Evolutionary conservation across 1,284 basidiomycete genomes (phyloP).

Genomic region (Neonothopanus nambi): DNA sequence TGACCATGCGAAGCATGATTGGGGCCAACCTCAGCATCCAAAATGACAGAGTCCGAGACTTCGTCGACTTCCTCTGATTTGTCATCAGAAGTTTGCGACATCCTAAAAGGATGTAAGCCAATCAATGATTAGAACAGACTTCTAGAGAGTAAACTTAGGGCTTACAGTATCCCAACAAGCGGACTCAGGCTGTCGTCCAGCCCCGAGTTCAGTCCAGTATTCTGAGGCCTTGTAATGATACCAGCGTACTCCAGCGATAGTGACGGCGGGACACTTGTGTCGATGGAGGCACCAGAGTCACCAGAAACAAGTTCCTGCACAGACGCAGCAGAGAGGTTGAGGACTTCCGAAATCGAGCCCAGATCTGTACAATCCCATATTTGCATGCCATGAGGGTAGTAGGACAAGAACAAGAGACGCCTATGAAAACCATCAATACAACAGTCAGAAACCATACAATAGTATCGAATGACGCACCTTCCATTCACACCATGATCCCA

Average conservation of each 20-base stretch:
- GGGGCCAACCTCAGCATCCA: not conserved
- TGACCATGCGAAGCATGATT: constrained; percentile 13
- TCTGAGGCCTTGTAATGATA: constrained; percentile 41
- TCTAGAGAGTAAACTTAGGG: constrained; percentile 15
- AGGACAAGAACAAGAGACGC: constrained; percentile 61
- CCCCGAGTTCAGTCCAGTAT: constrained; percentile 23
- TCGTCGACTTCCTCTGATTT: constrained; percentile 20
- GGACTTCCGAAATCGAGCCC: constrained; percentile 52
- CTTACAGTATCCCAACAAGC: constrained; percentile 61
- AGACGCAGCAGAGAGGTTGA: constrained; percentile 40
- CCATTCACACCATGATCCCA: constrained; percentile 32
- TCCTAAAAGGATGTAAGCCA: not conserved
- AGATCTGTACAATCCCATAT: constrained; percentile 70
- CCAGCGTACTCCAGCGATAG: constrained; percentile 41
- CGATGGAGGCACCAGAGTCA: not conserved
- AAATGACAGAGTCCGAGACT: not conserved
- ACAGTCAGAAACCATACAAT: constrained; percentile 21
- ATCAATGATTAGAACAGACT: not conserved
- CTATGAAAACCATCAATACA: constrained; percentile 26
- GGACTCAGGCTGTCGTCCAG: constrained; percentile 39
- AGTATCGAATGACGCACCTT: constrained; percentile 29
- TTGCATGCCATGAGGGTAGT: constrained; percentile 54
- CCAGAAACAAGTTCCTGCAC: constrained; percentile 4
- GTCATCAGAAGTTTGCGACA: constrained; percentile 12
- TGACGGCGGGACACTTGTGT: constrained; percentile 29